phyloP scores from a whole-genome alignment of 2,329 filamentous ascomycete species.

The Alternaria sp. region DNA sequence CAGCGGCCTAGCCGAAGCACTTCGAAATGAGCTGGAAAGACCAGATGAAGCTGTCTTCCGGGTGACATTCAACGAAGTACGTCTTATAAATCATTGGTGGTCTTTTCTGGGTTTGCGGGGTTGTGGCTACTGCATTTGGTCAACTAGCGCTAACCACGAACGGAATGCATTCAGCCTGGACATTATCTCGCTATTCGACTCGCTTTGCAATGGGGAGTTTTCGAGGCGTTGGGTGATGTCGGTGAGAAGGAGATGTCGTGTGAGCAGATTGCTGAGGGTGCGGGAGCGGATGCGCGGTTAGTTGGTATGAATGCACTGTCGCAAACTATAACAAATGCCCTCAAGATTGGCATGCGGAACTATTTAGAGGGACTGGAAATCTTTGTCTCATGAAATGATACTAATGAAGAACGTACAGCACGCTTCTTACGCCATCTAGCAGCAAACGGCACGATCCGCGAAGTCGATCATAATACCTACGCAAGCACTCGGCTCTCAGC shows the following conservation, averaged over 20 bases:
- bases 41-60: neutral
- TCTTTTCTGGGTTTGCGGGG: neutral
- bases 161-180: slow-evolving; percentile 1
- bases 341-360: neutral
- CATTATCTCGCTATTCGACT: slow-evolving; percentile 16
- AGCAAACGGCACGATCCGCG: slow-evolving; percentile 11
- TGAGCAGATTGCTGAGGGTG: neutral
- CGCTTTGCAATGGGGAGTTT: slow-evolving; percentile 15
- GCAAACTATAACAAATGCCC: neutral
- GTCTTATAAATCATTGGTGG: fast-evolving
- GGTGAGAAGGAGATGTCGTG: neutral
- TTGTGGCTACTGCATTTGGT: neutral
- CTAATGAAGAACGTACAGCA: neutral
- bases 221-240: slow-evolving; percentile 8
- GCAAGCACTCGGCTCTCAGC: slow-evolving; percentile 12
- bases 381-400: fast-evolving
- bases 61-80: neutral
- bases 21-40: slow-evolving; percentile 1
- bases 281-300: neutral
- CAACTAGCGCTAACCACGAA: neutral
- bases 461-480: slow-evolving; percentile 9
- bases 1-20: slow-evolving; percentile 9
- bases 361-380: neutral
- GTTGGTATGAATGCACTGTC: neutral
- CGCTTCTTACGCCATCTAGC: slow-evolving; percentile 14